Base-by-base conservation (phyloP, 805 yeast species). In the Blastobotrys robertii region DNA sequence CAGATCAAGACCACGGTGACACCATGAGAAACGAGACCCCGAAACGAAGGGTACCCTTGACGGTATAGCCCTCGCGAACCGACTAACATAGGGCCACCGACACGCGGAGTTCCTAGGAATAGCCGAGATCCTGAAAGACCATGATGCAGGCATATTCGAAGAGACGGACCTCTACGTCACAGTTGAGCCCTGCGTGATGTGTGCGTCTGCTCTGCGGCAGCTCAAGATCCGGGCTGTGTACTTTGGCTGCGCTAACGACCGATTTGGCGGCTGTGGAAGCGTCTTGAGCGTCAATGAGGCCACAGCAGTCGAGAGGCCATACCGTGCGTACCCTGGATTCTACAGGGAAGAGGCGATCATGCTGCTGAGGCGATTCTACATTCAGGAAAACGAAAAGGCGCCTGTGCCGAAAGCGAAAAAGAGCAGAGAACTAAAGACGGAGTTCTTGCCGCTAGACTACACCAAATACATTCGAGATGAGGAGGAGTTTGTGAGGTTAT, bases 151-250 rank as follows among this genome's bases (percentile, higher is more conserved):
- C 4, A 48, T 62, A 8, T 76, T 85, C 53, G 54, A 61, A 32
- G 73, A 79, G 19, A 68, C 84, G 2, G 78, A 76, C 28, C 68
- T 92, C 6, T 90, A 87, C 60, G 98, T 92, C 19, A 87, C 97
- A 0, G 97, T 92, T 0, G 98, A 92, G 62, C 98, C 98, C 0
- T 92, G 98, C 58, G 82, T 92, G 6, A 92, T 92, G 98, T 92
- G 98, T 66, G 97, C 96, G 0, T 78, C 92, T 34, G 87, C 95
- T 2, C 63, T 92, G 34, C 72, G 88, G 45, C 98, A 92, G 53
- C 59, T 88, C 37, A 81, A 82, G 1, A 76, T 92, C 8, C 63
- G 75, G 28, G 67, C 68, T 34, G 95, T 90, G 1, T 78, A 79
- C 37, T 92, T 85, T 55, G 97, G 98, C 0, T 88, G 96, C 56